These are phyloP conservation scores for Colletotrichum tofieldiae DNA, from an alignment of 2,329 filamentous ascomycete genomes.

Conservation along the genomic window DNA sequence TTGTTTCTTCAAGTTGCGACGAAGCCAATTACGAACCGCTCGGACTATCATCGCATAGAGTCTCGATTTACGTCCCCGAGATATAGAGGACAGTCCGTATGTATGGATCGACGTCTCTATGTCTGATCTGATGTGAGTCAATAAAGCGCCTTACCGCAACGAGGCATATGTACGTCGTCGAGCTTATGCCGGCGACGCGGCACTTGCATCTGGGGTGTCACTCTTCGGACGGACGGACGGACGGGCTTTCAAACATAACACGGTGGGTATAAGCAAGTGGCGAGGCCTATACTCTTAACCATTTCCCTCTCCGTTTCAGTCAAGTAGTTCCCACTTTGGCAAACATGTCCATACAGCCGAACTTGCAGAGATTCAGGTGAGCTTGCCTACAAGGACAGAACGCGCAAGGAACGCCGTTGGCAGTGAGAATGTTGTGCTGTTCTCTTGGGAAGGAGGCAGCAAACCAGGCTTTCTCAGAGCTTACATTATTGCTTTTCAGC, in stretches of 20 bases:
- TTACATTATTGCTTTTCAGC: background rate
- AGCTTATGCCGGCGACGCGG: slow-evolving; percentile 8
- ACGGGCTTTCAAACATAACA: background rate
- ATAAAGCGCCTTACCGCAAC: background rate
- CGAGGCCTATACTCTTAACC: background rate
- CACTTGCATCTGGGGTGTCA: background rate
- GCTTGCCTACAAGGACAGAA: background rate
- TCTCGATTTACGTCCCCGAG: background rate
- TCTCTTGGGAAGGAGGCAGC: background rate
- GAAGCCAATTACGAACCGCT: slow-evolving; percentile 8
- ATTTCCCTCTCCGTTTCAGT: background rate
- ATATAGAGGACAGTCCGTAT: background rate
- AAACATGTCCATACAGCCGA: background rate
- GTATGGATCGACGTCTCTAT: background rate
- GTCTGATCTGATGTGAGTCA: slow-evolving; percentile 21
- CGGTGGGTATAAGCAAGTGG: background rate
- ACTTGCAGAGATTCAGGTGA: background rate
- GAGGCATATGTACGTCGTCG: slow-evolving; percentile 4
- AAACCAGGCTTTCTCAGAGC: background rate
- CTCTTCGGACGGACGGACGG: background rate
- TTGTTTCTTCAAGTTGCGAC: background rate
- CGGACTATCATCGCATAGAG: slow-evolving; percentile 1
- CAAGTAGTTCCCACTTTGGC: background rate
- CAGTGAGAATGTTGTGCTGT: background rate
- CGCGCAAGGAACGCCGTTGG: background rate